Evolutionary conservation across 768 basidiomycete genomes (phyloP).

Genomic region (Russula lepida): DNA sequence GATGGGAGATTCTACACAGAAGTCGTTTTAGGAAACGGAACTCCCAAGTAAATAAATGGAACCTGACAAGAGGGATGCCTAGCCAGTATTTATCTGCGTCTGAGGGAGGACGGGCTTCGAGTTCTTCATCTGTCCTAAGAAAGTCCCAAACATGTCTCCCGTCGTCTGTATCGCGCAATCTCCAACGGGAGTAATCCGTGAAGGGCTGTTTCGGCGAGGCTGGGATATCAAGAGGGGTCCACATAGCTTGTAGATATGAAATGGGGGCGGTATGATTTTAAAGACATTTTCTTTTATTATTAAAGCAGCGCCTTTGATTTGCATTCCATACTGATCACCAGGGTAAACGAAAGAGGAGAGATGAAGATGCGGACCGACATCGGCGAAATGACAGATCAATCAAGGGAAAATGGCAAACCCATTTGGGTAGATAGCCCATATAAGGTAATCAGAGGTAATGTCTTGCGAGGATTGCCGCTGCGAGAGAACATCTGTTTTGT

Average conservation of each 20-base stretch:
- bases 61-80: constrained; percentile 61
- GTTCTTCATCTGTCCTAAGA: constrained; percentile 54
- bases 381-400: too few species aligned
- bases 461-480: too few species aligned
- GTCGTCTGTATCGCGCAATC: constrained; percentile 62
- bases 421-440: too few species aligned
- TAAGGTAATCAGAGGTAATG: too few species aligned
- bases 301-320: too few species aligned
- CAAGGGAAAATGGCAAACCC: too few species aligned
- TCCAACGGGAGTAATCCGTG: constrained; percentile 77
- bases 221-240: constrained; percentile 41
- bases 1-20: constrained; percentile 47
- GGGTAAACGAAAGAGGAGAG: too few species aligned
- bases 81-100: constrained; percentile 84
- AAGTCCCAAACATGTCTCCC: constrained; percentile 87
- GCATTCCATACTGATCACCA: too few species aligned
- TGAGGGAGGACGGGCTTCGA: constrained; percentile 64
- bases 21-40: not conserved
- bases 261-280: not conserved
- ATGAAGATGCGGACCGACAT: too few species aligned
- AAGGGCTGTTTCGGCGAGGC: constrained; percentile 47
- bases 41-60: not conserved
- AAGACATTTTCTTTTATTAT: too few species aligned
- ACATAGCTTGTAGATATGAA: constrained; percentile 6
- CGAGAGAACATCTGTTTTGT: too few species aligned